Conservation (phyloP, 2,329 filamentous ascomycete species). For the Penicillium sp. region DNA sequence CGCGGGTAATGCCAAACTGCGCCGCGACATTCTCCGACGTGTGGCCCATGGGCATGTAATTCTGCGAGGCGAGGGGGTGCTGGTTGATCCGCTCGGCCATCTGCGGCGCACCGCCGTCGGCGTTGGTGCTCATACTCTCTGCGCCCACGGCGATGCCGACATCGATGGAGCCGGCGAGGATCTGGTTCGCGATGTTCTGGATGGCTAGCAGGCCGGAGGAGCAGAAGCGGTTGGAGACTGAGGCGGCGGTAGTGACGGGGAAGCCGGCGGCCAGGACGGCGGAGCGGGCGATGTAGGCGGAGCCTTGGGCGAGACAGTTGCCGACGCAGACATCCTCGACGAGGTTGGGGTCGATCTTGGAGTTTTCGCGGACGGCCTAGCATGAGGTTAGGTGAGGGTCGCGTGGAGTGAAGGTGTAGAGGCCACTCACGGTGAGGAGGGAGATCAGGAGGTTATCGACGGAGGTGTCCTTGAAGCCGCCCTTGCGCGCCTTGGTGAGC, state of each 20-base stretch:
- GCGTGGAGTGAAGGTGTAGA: neutral
- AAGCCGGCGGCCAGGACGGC: slow-evolving; percentile 85
- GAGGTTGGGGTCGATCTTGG: slow-evolving; percentile 78
- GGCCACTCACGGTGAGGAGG: slow-evolving; percentile 36
- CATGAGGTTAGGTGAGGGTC: neutral
- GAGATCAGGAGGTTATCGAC: slow-evolving; percentile 42
- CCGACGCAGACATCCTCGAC: slow-evolving; percentile 91
- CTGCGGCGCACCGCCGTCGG: slow-evolving; percentile 77
- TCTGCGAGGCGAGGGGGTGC: slow-evolving; percentile 78
- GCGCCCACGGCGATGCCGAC: slow-evolving; percentile 87
- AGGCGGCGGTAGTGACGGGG: slow-evolving; percentile 75
- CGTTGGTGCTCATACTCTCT: slow-evolving; percentile 88
- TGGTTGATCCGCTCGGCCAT: slow-evolving; percentile 79
- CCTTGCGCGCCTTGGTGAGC: slow-evolving; percentile 44
- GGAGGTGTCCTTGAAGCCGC: slow-evolving; percentile 43
- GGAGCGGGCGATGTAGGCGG: slow-evolving; percentile 86
- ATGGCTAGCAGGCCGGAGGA: slow-evolving; percentile 85
- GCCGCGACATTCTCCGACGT: slow-evolving; percentile 91
- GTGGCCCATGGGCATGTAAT: slow-evolving; percentile 90
- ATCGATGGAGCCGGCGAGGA: slow-evolving; percentile 85
- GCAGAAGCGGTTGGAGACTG: slow-evolving; percentile 86
- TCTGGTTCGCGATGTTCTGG: slow-evolving; percentile 90
- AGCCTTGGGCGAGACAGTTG: slow-evolving; percentile 82
- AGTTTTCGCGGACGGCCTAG: slow-evolving; percentile 73
- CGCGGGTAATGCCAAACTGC: slow-evolving; percentile 69